A percentile compares a stretch with the other conserved stretches of the same genome.
phyloP scores from a whole-genome alignment of 768 basidiomycete species.

The Neoboletus subvelutipes region DNA sequence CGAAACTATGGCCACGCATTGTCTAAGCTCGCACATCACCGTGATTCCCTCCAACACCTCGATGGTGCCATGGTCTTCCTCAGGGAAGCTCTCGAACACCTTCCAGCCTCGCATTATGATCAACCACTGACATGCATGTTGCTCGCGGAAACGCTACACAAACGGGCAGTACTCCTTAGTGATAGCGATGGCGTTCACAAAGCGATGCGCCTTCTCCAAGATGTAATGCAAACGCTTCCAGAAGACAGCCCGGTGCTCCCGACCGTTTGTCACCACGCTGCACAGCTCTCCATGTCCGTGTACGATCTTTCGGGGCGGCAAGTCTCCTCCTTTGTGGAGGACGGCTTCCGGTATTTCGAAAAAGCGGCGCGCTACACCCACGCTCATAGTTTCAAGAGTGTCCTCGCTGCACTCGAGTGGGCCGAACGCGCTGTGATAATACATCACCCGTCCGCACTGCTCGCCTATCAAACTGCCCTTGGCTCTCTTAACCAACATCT shows the following conservation, averaged over 20 bases:
- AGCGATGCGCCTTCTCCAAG: neutral
- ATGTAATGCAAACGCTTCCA: constrained; percentile 1
- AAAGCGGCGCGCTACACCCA: constrained; percentile 11
- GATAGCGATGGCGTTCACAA: neutral
- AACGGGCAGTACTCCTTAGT: neutral
- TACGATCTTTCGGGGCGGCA: neutral
- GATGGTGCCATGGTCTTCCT: constrained; percentile 11
- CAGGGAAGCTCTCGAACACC: constrained; percentile 1
- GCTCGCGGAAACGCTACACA: constrained; percentile 3
- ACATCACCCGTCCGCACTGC: constrained; percentile 19
- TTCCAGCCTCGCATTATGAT: constrained; percentile 16
- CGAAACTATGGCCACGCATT: constrained; percentile 14
- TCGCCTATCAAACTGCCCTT: constrained; percentile 23
- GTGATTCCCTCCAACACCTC: constrained; percentile 4
- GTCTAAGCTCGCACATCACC: neutral
- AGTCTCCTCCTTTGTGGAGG: constrained; percentile 6
- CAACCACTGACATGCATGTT: neutral
- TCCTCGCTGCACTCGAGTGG: constrained; percentile 18
- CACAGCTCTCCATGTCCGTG: neutral
- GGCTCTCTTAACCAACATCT: constrained; percentile 20
- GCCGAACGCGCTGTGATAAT: constrained; percentile 2
- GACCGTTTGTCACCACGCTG: neutral
- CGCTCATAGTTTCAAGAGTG: constrained; percentile 3
- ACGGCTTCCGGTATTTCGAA: constrained; percentile 11
- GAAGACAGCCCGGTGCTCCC: constrained; percentile 1